Evolutionary conservation across 2,329 filamentous ascomycete species (phyloP).

Genomic region (Nakataea oryzae): DNA sequence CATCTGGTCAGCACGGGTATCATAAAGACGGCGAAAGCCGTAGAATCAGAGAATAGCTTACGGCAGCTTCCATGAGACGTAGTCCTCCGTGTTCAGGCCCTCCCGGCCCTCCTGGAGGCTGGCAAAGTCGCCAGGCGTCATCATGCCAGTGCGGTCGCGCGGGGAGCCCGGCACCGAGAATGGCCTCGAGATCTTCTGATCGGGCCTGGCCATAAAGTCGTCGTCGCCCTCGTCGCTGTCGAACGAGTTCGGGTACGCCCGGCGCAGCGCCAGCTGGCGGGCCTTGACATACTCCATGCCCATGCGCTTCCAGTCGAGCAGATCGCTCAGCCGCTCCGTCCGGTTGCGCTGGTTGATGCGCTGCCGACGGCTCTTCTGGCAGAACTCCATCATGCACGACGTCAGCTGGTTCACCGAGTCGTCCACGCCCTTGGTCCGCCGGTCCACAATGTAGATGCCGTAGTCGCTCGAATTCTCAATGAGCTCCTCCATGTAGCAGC

Average conservation of each 20-base stretch:
- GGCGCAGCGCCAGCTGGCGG: constrained; percentile 77
- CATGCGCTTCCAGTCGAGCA: constrained; percentile 99
- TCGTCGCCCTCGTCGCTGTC: constrained; percentile 63
- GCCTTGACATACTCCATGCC: constrained; percentile 99
- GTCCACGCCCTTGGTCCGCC: constrained; percentile 88
- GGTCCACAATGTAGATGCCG: constrained; percentile 97
- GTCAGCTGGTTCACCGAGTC: constrained; percentile 95
- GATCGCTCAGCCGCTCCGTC: constrained; percentile 86
- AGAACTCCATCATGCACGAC: constrained; percentile 88
- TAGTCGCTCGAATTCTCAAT: constrained; percentile 98
- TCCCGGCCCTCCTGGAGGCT: constrained; percentile 91
- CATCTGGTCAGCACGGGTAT: background rate
- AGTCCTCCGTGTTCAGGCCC: constrained; percentile 90
- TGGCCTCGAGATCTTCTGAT: constrained; percentile 90
- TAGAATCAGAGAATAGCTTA: constrained; percentile 45
- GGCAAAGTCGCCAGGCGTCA: constrained; percentile 97
- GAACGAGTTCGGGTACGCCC: constrained; percentile 86
- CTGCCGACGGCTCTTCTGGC: constrained; percentile 84
- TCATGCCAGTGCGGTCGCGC: constrained; percentile 85
- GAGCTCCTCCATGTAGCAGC: constrained; percentile 98
- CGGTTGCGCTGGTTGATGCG: constrained; percentile 98
- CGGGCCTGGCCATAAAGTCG: constrained; percentile 83
- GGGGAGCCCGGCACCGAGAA: constrained; percentile 92
- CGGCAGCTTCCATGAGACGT: constrained; percentile 96
- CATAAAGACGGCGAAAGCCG: background rate